Conservation (phyloP, 257 asterid genomes). For the Solanum ossicruentum region DNA sequence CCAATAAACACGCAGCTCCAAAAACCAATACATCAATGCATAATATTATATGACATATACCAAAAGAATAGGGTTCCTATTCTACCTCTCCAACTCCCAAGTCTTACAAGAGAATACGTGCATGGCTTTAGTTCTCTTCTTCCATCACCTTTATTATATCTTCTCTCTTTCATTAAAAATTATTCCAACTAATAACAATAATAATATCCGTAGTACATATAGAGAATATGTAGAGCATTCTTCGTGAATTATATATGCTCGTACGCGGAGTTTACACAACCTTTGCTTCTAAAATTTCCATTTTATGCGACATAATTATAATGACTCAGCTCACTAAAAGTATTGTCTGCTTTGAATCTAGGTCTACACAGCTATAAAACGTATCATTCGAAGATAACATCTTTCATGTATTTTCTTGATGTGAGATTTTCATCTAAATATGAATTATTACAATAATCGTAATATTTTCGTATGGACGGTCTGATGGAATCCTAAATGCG, state of each 20-base stretch:
- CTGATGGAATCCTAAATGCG: background rate
- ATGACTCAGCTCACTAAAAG: too few species aligned
- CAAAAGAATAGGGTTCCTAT: background rate
- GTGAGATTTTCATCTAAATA: too few species aligned
- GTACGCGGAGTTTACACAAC: background rate
- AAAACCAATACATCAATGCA: background rate
- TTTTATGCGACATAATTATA: background rate
- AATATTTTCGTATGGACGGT: too few species aligned
- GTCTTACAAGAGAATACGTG: background rate
- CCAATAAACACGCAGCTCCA: background rate
- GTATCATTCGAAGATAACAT: too few species aligned
- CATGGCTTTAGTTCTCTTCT: background rate
- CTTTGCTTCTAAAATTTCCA: background rate
- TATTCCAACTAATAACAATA: background rate
- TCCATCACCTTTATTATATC: background rate
- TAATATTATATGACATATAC: background rate
- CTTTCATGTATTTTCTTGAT: too few species aligned
- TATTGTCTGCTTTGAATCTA: too few species aligned
- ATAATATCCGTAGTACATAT: background rate
- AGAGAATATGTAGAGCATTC: background rate
- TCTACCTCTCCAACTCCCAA: background rate
- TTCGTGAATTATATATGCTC: background rate
- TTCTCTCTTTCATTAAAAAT: background rate
- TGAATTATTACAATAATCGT: too few species aligned
- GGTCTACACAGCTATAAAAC: too few species aligned